These are phyloP conservation scores for Pestalotiopsis sp. DNA, from an alignment of 2,329 filamentous ascomycete species.

Conservation along the genomic window DNA sequence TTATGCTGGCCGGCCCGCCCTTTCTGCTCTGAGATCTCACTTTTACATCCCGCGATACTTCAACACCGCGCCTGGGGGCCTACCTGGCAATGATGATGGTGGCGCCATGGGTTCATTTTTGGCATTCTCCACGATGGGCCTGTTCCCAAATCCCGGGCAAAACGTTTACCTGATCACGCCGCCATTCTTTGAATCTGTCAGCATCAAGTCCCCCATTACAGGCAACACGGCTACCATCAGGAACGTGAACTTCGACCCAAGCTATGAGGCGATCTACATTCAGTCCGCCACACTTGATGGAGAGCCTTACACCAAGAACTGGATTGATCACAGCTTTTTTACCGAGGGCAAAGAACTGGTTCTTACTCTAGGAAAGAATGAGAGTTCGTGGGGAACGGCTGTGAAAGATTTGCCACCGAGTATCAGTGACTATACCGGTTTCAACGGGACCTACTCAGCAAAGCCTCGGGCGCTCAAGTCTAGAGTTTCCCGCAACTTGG, in stretches of 20 bases:
- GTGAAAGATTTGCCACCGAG: conserved; percentile 66
- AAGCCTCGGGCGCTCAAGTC: not conserved
- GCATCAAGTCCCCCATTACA: conserved; percentile 58
- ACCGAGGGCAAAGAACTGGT: conserved; percentile 66
- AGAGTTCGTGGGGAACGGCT: conserved; percentile 67
- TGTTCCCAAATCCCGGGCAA: conserved; percentile 57
- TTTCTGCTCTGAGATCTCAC: conserved; percentile 58
- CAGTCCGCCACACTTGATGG: conserved; percentile 68
- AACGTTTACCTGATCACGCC: conserved; percentile 73
- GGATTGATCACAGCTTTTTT: conserved; percentile 71
- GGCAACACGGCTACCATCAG: conserved; percentile 62
- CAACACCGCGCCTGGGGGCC: conserved; percentile 57
- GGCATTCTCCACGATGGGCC: conserved; percentile 69
- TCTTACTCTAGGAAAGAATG: conserved; percentile 59
- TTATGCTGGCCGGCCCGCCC: conserved; percentile 65
- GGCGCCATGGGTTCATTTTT: conserved; percentile 73
- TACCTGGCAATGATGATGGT: conserved; percentile 72
- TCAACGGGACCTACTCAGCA: not conserved
- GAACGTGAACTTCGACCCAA: conserved; percentile 64
- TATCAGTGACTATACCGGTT: conserved; percentile 37
- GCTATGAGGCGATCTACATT: conserved; percentile 62
- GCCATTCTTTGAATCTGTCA: conserved; percentile 66
- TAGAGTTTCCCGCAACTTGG: not conserved
- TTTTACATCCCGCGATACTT: conserved; percentile 69
- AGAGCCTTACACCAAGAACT: conserved; percentile 62